phyloP scores from a whole-genome alignment of 2,329 filamentous ascomycete species.

The Xylariaceae sp. region DNA sequence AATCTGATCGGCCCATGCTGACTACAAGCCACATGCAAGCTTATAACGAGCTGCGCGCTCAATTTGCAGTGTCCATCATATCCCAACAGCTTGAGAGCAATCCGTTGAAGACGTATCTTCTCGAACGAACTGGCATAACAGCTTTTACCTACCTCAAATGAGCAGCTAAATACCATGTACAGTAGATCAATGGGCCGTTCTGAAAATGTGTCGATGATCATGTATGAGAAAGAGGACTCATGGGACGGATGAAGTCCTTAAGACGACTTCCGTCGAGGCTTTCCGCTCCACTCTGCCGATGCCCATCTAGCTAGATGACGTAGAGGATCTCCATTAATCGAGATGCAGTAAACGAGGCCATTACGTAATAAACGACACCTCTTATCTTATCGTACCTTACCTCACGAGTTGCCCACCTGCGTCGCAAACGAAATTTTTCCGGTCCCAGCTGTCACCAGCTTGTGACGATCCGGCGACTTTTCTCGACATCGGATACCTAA shows the following conservation, averaged over 20 bases:
- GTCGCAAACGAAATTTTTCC: constrained; percentile 14
- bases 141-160: neutral
- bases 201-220: neutral
- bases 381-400: constrained; percentile 16
- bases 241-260: too few relatives aligned
- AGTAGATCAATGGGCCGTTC: neutral
- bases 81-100: constrained; percentile 16
- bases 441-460: constrained; percentile 15
- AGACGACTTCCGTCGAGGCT: too few relatives aligned
- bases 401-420: neutral
- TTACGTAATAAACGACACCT: too few relatives aligned
- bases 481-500: neutral
- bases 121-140: constrained; percentile 4
- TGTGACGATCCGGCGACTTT: constrained; percentile 13
- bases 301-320: too few relatives aligned
- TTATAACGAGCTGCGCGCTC: constrained; percentile 11
- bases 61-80: constrained; percentile 10
- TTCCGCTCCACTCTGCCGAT: too few relatives aligned
- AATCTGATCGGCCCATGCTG: neutral
- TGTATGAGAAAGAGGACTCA: too few relatives aligned
- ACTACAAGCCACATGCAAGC: constrained; percentile 8
- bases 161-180: neutral
- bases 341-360: too few relatives aligned
- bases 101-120: constrained; percentile 14
- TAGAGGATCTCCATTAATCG: too few relatives aligned